Percentiles rank a stretch among this genome's conserved stretches.
These are phyloP conservation scores for Esteya vermicola DNA, from an alignment of 2,329 filamentous ascomycete species.

Conservation along the genomic window DNA sequence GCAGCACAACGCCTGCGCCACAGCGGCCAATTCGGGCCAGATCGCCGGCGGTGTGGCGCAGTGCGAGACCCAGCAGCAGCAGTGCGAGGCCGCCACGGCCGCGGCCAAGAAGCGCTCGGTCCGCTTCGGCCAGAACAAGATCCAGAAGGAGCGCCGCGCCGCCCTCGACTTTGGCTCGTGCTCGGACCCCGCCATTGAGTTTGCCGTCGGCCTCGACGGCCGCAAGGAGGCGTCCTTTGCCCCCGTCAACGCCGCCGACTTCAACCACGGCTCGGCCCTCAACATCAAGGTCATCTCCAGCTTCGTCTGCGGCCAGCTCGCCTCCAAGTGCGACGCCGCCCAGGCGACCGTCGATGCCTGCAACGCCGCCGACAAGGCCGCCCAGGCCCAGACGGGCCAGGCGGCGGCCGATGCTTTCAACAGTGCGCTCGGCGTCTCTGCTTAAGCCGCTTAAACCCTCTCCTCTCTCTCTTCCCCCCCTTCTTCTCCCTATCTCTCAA, in stretches of 20 bases:
- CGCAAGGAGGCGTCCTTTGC: slow-evolving; percentile 25
- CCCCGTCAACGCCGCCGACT: slow-evolving; percentile 26
- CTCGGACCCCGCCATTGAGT: slow-evolving; percentile 25
- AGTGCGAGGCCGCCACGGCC: slow-evolving; percentile 10
- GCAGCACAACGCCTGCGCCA: slow-evolving; percentile 29
- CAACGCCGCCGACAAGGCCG: slow-evolving; percentile 17
- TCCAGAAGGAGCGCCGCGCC: no score
- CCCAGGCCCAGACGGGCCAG: no score
- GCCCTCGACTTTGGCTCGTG: slow-evolving; percentile 26
- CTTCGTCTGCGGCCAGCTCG: slow-evolving; percentile 31
- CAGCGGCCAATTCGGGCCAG: slow-evolving; percentile 22
- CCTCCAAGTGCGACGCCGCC: no score
- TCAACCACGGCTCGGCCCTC: slow-evolving; percentile 30
- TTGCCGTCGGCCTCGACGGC: slow-evolving; percentile 27
- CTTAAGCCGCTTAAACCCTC: no score
- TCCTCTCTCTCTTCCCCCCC: no score
- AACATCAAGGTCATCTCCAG: slow-evolving; percentile 30
- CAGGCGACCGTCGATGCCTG: no score
- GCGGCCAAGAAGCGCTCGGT: slow-evolving; percentile 9
- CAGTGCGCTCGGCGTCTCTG: no score
- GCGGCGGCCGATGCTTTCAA: no score
- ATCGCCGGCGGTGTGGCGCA: slow-evolving; percentile 17
- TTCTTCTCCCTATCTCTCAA: no score
- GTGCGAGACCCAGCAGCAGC: slow-evolving; percentile 22
- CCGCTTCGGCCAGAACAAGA: no score